Conservation (phyloP, 768 basidiomycete genomes). For the Phaeotremella skinneri region DNA sequence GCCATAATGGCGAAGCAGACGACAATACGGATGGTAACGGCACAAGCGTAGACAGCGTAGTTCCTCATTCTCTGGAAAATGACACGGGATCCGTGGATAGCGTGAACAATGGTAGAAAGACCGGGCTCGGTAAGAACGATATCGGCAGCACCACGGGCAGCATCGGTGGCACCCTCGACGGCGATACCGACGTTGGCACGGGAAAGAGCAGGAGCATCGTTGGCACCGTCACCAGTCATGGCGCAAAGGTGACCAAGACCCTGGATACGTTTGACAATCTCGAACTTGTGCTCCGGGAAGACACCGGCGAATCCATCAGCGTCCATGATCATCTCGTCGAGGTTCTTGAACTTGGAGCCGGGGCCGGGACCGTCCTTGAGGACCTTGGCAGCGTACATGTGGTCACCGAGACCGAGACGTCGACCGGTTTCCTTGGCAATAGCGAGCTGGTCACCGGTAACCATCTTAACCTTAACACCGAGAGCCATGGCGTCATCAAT, state of each 20-base stretch:
- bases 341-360: constrained; percentile 72
- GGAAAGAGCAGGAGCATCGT: constrained; percentile 94
- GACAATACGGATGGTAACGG: constrained; percentile 97
- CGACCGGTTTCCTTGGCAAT: constrained; percentile 99
- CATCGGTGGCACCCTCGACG: constrained; percentile 98
- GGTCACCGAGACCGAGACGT: constrained; percentile 94
- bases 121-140: constrained; percentile 97
- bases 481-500: constrained; percentile 94
- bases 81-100: constrained; percentile 95
- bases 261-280: constrained; percentile 98
- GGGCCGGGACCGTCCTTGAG: constrained; percentile 92
- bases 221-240: constrained; percentile 99
- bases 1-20: constrained; percentile 94
- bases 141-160: constrained; percentile 96
- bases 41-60: constrained; percentile 94
- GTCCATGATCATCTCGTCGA: constrained; percentile 99
- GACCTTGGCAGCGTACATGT: constrained; percentile 99
- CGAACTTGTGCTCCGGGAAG: constrained; percentile 99
- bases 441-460: constrained; percentile 99
- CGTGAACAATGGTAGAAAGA: constrained; percentile 98
- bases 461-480: constrained; percentile 99
- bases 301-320: constrained; percentile 99
- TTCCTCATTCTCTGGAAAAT: constrained; percentile 99
- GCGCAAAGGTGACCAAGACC: constrained; percentile 92
- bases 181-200: constrained; percentile 99